Evolutionary conservation across 768 basidiomycete species (phyloP).

Genomic region (Cystobasidium onofrii): DNA sequence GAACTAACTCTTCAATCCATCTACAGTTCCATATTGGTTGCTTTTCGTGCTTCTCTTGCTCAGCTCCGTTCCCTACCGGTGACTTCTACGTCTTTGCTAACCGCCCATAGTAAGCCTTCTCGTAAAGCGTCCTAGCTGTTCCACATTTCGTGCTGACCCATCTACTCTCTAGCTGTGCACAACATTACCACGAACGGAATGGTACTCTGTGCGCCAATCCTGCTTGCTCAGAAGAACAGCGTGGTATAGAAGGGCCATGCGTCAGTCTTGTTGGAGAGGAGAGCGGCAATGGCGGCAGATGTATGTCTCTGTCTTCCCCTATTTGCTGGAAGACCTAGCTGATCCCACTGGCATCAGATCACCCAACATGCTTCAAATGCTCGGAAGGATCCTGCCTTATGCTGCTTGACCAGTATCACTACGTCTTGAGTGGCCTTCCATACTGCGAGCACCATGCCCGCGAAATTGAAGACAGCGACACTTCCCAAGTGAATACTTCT

Average conservation of each 20-base stretch:
- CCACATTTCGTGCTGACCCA: neutral
- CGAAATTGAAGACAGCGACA: conserved; percentile 14
- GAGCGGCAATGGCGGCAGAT: conserved; percentile 38
- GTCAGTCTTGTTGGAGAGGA: conserved; percentile 40
- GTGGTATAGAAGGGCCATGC: conserved; percentile 41
- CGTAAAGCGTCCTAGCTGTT: neutral
- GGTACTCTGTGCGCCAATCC: conserved; percentile 38
- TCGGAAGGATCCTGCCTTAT: conserved; percentile 32
- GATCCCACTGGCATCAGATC: conserved; percentile 32
- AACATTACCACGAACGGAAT: conserved; percentile 40
- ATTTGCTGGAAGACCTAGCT: neutral
- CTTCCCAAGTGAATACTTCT: neutral
- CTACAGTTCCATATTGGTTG: conserved; percentile 38
- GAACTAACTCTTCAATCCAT: neutral
- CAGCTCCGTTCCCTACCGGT: conserved; percentile 33
- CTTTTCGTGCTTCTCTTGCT: conserved; percentile 40
- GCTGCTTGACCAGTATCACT: conserved; percentile 40
- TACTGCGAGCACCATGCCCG: conserved; percentile 40
- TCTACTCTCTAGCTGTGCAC: conserved; percentile 35
- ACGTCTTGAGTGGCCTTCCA: conserved; percentile 38
- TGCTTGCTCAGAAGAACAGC: conserved; percentile 22
- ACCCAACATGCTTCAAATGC: conserved; percentile 40
- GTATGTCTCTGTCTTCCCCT: conserved; percentile 27
- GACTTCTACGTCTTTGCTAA: conserved; percentile 42
- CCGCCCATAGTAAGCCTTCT: conserved; percentile 21